These are phyloP conservation scores for Chlorella ohadii DNA, from an alignment of 139 green algal species.

Conservation along the genomic window DNA sequence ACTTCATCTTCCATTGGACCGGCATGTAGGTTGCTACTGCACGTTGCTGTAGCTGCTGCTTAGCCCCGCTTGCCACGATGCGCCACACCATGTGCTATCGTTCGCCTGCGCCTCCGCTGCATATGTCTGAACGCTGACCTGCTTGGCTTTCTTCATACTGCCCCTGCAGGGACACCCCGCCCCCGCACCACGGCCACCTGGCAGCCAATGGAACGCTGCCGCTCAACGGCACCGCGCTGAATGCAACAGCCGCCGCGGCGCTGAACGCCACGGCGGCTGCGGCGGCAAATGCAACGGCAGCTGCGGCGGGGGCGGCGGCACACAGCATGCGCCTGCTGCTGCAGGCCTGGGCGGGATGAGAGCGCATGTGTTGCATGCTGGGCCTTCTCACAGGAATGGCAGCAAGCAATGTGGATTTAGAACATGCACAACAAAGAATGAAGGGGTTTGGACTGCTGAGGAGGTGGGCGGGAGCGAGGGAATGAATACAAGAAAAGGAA, in stretches of 20 bases:
- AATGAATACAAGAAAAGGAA: too few relatives aligned
- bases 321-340: not conserved
- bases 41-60: too few relatives aligned
- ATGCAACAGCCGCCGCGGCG: slow-evolving; percentile 3
- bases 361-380: not conserved
- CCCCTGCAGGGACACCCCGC: slow-evolving; percentile 10
- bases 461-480: too few relatives aligned
- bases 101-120: too few relatives aligned
- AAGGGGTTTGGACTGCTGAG: too few relatives aligned
- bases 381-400: too few relatives aligned
- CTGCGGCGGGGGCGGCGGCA: not conserved
- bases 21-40: not conserved
- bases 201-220: slow-evolving; percentile 3
- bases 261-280: too few relatives aligned
- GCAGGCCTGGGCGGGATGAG: not conserved
- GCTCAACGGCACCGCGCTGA: not conserved
- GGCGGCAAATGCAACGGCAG: slow-evolving; percentile 4
- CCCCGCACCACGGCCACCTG: slow-evolving; percentile 17
- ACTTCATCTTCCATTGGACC: slow-evolving; percentile 60
- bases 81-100: too few relatives aligned
- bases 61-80: too few relatives aligned
- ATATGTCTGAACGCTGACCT: too few relatives aligned
- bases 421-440: too few relatives aligned
- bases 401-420: too few relatives aligned
- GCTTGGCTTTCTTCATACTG: not conserved